Evolutionary conservation across 2,329 filamentous ascomycete genomes (phyloP).

Genomic region (Fusarium luffae): DNA sequence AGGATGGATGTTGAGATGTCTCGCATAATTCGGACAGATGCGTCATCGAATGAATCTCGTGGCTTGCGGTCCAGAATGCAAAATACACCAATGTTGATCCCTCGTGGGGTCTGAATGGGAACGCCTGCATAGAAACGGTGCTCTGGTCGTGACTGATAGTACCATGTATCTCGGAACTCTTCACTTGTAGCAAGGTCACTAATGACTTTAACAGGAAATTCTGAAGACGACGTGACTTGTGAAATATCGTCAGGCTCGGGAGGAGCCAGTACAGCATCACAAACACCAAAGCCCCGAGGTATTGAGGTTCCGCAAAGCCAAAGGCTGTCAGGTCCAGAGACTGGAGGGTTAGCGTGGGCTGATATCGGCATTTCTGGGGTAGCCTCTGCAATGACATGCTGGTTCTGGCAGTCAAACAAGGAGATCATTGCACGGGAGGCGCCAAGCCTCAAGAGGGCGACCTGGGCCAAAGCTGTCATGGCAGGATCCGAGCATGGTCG

Average conservation of each 20-base stretch:
- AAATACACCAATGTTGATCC: slow-evolving; percentile 57
- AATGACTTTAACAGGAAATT: slow-evolving; percentile 49
- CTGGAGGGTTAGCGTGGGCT: slow-evolving; percentile 37
- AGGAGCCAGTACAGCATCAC: slow-evolving; percentile 43
- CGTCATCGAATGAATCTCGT: slow-evolving; percentile 40
- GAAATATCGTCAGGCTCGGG: neutral
- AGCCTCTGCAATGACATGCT: slow-evolving; percentile 64
- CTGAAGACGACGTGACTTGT: neutral
- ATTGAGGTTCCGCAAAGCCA: slow-evolving; percentile 49
- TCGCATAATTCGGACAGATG: slow-evolving; percentile 44
- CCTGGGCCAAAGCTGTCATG: slow-evolving; percentile 62
- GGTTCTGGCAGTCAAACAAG: slow-evolving; percentile 60
- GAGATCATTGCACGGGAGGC: slow-evolving; percentile 59
- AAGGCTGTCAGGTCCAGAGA: slow-evolving; percentile 27
- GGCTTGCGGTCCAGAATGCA: slow-evolving; percentile 45
- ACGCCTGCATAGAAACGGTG: slow-evolving; percentile 55
- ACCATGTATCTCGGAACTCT: slow-evolving; percentile 41
- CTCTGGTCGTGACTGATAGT: slow-evolving; percentile 34
- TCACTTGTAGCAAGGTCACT: slow-evolving; percentile 48
- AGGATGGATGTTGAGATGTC: slow-evolving; percentile 50
- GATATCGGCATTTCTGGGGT: slow-evolving; percentile 55
- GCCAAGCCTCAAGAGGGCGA: slow-evolving; percentile 58
- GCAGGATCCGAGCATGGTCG: slow-evolving; percentile 50
- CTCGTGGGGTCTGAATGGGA: slow-evolving; percentile 52
- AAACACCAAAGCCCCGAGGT: slow-evolving; percentile 45